Evolutionary conservation across 106 monocot species (phyloP).

Genomic region (Dioscorea alata): DNA sequence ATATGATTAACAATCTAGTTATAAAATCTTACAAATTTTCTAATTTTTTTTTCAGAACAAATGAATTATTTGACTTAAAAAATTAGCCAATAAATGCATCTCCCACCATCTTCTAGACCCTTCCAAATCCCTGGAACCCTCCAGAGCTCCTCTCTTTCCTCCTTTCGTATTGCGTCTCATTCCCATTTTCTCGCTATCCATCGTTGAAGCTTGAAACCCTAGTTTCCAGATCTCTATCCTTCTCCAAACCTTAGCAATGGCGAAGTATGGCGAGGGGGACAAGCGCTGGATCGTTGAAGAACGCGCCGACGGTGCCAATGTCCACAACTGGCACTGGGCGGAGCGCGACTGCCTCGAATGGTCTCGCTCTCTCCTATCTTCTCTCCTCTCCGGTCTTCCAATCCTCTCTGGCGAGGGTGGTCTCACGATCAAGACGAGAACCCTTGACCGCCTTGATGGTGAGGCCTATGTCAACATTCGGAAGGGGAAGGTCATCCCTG

Average conservation of each 20-base stretch:
- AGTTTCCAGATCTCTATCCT: background rate
- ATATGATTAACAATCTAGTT: no score
- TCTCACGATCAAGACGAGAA: constrained; percentile 40
- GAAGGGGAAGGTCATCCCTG: constrained; percentile 97
- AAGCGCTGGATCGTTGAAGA: constrained; percentile 98
- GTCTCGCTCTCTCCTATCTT: constrained; percentile 65
- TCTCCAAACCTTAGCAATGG: constrained; percentile 35
- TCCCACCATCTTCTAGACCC: background rate
- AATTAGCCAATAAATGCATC: no score
- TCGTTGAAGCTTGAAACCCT: background rate
- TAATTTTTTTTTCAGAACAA: no score
- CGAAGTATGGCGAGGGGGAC: constrained; percentile 95
- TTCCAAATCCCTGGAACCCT: background rate
- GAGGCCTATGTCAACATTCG: constrained; percentile 98
- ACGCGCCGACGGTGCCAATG: constrained; percentile 86
- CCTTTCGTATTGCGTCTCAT: background rate
- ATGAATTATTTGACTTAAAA: no score
- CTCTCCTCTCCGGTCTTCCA: constrained; percentile 51
- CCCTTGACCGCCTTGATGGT: constrained; percentile 70
- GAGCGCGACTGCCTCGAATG: constrained; percentile 95
- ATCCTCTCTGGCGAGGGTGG: constrained; percentile 60
- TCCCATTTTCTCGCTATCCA: background rate
- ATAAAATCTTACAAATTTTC: no score
- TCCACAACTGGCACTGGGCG: constrained; percentile 99
- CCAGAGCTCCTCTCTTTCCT: background rate